Base-by-base conservation (phyloP, 768 basidiomycete species). In the Suillus brevipes region DNA sequence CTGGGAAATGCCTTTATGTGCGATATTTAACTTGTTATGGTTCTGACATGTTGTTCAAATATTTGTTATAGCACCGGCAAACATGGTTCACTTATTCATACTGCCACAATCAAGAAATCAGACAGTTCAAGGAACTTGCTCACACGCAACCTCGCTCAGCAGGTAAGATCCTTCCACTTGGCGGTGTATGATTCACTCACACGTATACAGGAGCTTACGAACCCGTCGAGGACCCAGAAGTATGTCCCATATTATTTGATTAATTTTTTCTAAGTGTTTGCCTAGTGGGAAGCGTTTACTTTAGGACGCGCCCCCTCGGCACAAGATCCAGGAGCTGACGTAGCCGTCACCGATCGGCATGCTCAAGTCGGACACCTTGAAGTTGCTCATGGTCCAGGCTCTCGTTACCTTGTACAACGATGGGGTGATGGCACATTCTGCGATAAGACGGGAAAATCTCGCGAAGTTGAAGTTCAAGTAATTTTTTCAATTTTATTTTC, bases 61-160 rank as follows among this genome's bases (percentile, higher is more conserved):
- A 65, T 55, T 58, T 72, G 65, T 69, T 62, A 67, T 79, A 94
- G 90, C 88, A 90, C 74, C 87, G 87, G 70, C 92, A 94, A 81
- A 87, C 89, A 45, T 97, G 95, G 95, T 99, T 98, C 81, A 99
- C 95, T 43, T 99, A 99, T 79, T 89, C 94, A 58, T 97, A 92
- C 77, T 95, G 97, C 80, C 95, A 99, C 80, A 92, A 95, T 77
- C 85, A 88, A 60, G 89, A 97, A 78, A 94, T 99, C 66, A 89
- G 96, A 64, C 97, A 99, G 78, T 99, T 99, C 83, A 91, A 91
- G 78, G 95, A 95, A 76, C 80, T 91, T 65, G 74, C 81, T 69
- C 87, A 86, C 73, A 76, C 85, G 62, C 89, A 88, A 68, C 81
- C 86, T 59, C 85, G 87, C 69, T 82, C 84, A 68, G 78, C 89